These are phyloP conservation scores for Sporothrix schenckii DNA, from an alignment of 2,329 filamentous ascomycete species.

Conservation along the genomic window DNA sequence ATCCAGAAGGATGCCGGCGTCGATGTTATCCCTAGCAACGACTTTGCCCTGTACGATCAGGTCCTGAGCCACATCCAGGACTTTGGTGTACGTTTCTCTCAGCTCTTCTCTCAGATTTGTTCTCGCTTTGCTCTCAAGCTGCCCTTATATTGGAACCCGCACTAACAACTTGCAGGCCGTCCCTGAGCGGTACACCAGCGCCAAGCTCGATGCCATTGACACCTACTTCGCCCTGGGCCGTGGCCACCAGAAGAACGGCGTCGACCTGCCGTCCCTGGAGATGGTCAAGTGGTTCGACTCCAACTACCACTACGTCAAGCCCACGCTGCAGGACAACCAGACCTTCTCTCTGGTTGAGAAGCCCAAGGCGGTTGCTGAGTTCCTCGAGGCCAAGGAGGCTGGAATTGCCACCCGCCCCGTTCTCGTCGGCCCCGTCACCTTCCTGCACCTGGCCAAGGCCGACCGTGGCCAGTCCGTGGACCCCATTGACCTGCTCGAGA, in stretches of 20 bases:
- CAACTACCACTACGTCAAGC: constrained; percentile 99
- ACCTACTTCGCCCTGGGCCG: constrained; percentile 99
- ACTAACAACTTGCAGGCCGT: constrained; percentile 62
- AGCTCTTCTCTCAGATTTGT: not conserved
- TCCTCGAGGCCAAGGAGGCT: constrained; percentile 96
- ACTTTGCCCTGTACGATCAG: constrained; percentile 99
- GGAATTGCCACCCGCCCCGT: constrained; percentile 92
- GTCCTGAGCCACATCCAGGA: constrained; percentile 97
- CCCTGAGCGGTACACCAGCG: constrained; percentile 89
- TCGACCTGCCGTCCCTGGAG: constrained; percentile 93
- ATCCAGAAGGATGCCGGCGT: constrained; percentile 99
- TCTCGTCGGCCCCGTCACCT: constrained; percentile 92
- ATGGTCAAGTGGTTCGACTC: constrained; percentile 99
- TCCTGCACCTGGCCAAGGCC: constrained; percentile 96
- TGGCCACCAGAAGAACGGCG: constrained; percentile 91
- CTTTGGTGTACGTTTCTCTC: constrained; percentile 72
- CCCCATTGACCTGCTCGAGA: constrained; percentile 90
- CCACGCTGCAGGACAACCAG: constrained; percentile 95
- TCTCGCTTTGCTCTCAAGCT: not conserved
- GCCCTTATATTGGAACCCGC: not conserved
- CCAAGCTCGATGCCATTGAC: constrained; percentile 85
- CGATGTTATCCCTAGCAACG: constrained; percentile 97
- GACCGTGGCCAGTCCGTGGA: constrained; percentile 92
- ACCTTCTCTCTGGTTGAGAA: constrained; percentile 83
- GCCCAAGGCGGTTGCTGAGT: constrained; percentile 93